A percentile compares a stretch with the other conserved stretches of the same genome.
Evolutionary conservation across 768 basidiomycete species (phyloP).

Genomic region (Lactarius deliciosus): DNA sequence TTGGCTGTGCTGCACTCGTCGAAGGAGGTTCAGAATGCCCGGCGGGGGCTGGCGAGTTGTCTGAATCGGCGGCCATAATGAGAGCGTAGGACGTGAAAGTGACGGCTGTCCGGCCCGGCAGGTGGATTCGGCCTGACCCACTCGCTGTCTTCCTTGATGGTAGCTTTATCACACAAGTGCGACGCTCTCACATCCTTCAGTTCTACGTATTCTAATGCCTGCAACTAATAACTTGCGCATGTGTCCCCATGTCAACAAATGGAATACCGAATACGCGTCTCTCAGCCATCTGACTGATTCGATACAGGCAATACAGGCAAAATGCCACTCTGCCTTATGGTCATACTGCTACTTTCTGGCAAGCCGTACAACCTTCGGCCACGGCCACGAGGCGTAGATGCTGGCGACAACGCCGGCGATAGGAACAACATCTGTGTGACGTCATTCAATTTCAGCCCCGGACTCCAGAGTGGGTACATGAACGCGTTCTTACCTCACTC

Average conservation of each 20-base stretch:
- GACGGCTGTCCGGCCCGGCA: background rate
- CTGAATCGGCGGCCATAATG: conserved; percentile 22
- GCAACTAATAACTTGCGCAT: background rate
- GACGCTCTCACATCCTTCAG: background rate
- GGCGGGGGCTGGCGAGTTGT: conserved; percentile 3
- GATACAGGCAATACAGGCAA: background rate
- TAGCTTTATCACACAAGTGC: background rate
- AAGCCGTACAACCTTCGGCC: conserved; percentile 1
- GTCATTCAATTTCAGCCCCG: background rate
- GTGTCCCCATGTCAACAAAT: background rate
- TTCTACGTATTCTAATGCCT: background rate
- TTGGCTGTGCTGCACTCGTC: background rate
- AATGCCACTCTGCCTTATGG: background rate
- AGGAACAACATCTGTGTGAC: conserved; percentile 15
- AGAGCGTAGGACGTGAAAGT: background rate
- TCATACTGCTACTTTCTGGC: conserved; percentile 8
- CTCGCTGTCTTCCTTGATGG: background rate
- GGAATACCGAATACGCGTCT: background rate
- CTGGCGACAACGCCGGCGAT: background rate
- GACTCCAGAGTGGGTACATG: background rate
- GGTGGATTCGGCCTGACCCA: background rate
- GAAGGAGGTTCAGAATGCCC: background rate
- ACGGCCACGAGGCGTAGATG: conserved; percentile 11
- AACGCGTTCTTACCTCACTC: conserved; percentile 20
- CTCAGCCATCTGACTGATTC: background rate